Base-by-base conservation (phyloP, 768 basidiomycete genomes). In the Hebeloma cylindrosporum region DNA sequence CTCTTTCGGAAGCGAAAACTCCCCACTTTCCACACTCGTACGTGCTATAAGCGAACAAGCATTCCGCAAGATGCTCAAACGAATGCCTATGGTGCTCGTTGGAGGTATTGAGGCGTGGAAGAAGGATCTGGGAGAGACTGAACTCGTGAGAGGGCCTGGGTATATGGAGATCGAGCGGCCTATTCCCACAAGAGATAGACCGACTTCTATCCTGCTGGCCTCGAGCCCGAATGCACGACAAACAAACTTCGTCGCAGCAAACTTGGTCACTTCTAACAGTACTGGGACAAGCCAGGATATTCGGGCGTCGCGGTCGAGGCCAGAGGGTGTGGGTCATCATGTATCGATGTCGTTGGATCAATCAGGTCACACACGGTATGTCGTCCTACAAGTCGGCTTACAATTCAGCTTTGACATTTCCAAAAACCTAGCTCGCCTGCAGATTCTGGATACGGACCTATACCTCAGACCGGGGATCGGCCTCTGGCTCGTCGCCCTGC, bases 81-180 rank as follows among this genome's bases (percentile, higher is more conserved):
- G 87, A 32, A 78, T 80, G 54, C 94, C 95, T 1, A 80, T 93
- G 64, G 65, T 96, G 51, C 78, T 98, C 18, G 72, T 85, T 4
- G 95, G 94, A 3, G 95, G 95, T 1, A 69, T 91, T 35, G 77
- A 83, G 36, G 88, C 83, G 3, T 98, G 93, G 93, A 80, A 76
- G 57, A 68, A 61, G 38, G 75, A 78, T 34, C 63, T 86, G 36
- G 74, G 79, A 1, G 73, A 71, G 13, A 38, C 55, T 40, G 52
- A 62, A 54, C 45, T 65, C 32, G 45, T 60, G 5, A 57, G 50
- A 47, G 61, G 56, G 20, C 22, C 41, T 3, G 40, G 45, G 34
- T 35, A 50, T 8, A 21, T 59, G 58, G 56, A 57, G 33, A 59
- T 55, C 6, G 54, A 63, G 50, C 61, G 57, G 34, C 63, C 52